Base-by-base conservation (phyloP, 805 yeast genomes). In the Isabelozyma gotoi region DNA sequence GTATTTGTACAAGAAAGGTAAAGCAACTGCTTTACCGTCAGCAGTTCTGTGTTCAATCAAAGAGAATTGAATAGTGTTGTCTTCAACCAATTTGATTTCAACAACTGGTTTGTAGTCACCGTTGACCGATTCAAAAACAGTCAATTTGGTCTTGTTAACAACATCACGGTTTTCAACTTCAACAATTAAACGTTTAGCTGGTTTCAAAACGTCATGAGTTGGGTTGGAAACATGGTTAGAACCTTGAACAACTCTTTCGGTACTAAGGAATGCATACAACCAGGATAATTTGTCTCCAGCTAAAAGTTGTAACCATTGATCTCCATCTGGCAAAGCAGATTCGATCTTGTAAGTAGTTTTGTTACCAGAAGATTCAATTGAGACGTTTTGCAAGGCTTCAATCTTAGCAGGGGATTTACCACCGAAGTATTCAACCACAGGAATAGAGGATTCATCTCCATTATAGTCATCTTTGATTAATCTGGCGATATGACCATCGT, bases 21-120 rank as follows among this genome's bases (percentile, higher is more conserved):
- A 78, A 32, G 87, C 79, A 48, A 82, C 88, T 24, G 96, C 82
- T 51, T 69, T 68, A 48, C 80, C 80, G 57, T 86, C 92, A 49
- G 83, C 84, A 47, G 92, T 87, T 77, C 97, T 87, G 65, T 82
- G 82, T 71, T 94, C 98, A 63, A 89, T 85, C 67, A 94, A 75
- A 40, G 78, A 71, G 63, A 91, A 76, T 59, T 80, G 77, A 62
- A 94, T 88, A 40, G 77, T 67, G 40, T 76, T 62, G 31, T 71
- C 66, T 42, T 72, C 73, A 43, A 68, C 56, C 56, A 82, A 67
- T 50, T 73, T 76, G 54, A 90, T 75, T 55, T 76, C 78, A 46
- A 85, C 88, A 46, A 85, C 85, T 54, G 82, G 81, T 60, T 76
- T 78, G 49, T 71, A 67, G 53, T 78, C 81, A 55, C 95, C 95